Percentiles rank a stretch among this genome's conserved stretches.
Conservation (phyloP, 2,329 filamentous ascomycete species). For the Truncatella angustata region DNA sequence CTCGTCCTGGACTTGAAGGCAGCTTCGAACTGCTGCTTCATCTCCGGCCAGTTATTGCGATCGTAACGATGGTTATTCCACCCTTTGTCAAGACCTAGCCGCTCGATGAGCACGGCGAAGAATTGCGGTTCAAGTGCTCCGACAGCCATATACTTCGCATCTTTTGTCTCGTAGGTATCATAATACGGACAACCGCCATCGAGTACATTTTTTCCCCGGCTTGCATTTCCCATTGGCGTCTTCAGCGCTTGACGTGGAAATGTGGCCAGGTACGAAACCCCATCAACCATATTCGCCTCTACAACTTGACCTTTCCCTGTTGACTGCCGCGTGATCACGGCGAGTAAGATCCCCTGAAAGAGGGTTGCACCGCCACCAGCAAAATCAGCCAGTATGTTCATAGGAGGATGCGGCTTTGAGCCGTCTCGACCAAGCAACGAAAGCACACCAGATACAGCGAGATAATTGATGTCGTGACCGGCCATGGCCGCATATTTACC, state of each 20-base stretch:
- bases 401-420: conserved; percentile 73
- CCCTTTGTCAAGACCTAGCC: conserved; percentile 57
- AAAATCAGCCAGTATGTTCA: conserved; percentile 86
- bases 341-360: conserved; percentile 79
- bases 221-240: conserved; percentile 58
- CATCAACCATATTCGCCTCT: conserved; percentile 97
- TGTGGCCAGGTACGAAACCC: conserved; percentile 72
- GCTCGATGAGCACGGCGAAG: conserved; percentile 65
- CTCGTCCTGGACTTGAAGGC: conserved; percentile 70
- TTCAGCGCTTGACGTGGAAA: conserved; percentile 71
- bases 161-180: conserved; percentile 81
- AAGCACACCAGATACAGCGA: conserved; percentile 81
- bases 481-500: conserved; percentile 86
- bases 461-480: conserved; percentile 95
- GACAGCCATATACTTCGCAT: conserved; percentile 80
- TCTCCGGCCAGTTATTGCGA: conserved; percentile 62
- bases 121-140: conserved; percentile 89
- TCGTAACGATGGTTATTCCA: conserved; percentile 59
- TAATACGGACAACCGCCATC: conserved; percentile 89
- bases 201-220: conserved; percentile 73
- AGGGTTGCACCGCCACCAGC: conserved; percentile 83
- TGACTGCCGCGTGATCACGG: conserved; percentile 63
- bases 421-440: conserved; percentile 69
- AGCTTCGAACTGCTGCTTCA: conserved; percentile 58
- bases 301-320: conserved; percentile 81